phyloP scores from a whole-genome alignment of 805 yeast species.

The Monosporozyma yasuniensis region DNA sequence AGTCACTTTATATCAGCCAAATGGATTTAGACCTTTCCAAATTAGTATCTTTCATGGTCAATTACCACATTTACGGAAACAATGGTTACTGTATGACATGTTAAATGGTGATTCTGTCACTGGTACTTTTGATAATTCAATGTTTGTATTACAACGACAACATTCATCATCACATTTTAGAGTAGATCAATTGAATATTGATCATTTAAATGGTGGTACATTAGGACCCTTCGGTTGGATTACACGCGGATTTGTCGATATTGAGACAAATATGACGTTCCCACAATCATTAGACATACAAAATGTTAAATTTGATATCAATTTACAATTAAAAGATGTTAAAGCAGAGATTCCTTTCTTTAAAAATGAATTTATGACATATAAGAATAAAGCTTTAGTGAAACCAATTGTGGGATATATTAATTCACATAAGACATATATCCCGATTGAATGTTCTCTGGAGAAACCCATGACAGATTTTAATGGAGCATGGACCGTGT shows the following conservation, averaged over 20 bases:
- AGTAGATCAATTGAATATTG: constrained; percentile 76
- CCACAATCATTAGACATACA: constrained; percentile 48
- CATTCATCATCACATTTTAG: constrained; percentile 49
- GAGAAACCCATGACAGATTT: constrained; percentile 75
- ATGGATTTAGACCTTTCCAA: constrained; percentile 70
- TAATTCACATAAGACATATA: constrained; percentile 79
- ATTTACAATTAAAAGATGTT: constrained; percentile 73
- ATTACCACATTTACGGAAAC: constrained; percentile 68
- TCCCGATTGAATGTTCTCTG: constrained; percentile 77
- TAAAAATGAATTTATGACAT: constrained; percentile 69
- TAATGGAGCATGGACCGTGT: constrained; percentile 94
- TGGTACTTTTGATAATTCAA: constrained; percentile 87
- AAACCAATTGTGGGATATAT: constrained; percentile 94
- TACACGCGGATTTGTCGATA: constrained; percentile 81
- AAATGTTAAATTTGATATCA: constrained; percentile 52
- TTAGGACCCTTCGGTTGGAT: constrained; percentile 98
- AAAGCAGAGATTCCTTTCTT: constrained; percentile 84
- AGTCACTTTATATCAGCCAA: constrained; percentile 75
- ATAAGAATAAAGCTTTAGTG: constrained; percentile 82
- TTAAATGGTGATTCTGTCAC: constrained; percentile 75
- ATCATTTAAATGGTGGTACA: constrained; percentile 82
- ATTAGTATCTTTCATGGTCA: constrained; percentile 86
- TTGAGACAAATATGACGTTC: constrained; percentile 82
- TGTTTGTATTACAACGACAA: constrained; percentile 38
- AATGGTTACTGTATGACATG: constrained; percentile 87